phyloP scores from a whole-genome alignment of 2,329 filamentous ascomycete species.

The Beauveria scarabaeidicola region DNA sequence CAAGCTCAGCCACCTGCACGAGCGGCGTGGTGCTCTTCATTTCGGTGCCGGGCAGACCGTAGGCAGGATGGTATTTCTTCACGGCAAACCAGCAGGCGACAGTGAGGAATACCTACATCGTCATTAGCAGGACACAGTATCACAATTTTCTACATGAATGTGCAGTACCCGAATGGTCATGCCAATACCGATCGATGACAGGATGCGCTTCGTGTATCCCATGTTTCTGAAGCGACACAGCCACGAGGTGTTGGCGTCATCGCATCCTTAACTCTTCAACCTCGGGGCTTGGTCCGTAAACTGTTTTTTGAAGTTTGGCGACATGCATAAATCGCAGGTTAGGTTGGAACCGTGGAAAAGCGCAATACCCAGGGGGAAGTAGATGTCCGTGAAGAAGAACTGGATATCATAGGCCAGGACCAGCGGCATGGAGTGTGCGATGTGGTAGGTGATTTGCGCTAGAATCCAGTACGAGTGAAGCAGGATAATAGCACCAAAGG shows the following conservation, averaged over 20 bases:
- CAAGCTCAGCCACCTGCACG: conserved; percentile 33
- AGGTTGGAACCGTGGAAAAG: conserved; percentile 49
- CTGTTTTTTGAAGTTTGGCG: conserved; percentile 39
- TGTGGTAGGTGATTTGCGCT: conserved; percentile 34
- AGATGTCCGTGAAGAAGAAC: conserved; percentile 52
- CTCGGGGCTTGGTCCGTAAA: conserved; percentile 20
- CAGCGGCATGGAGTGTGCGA: conserved; percentile 31
- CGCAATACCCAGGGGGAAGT: conserved; percentile 48
- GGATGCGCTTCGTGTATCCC: conserved; percentile 30
- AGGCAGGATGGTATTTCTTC: conserved; percentile 47
- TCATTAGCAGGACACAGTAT: background rate
- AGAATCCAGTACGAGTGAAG: conserved; percentile 32
- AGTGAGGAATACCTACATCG: conserved; percentile 39
- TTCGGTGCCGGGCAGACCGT: conserved; percentile 33
- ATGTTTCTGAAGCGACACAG: conserved; percentile 27
- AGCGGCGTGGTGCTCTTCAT: conserved; percentile 24
- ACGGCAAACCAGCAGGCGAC: conserved; percentile 48
- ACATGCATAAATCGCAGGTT: conserved; percentile 44
- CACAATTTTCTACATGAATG: background rate
- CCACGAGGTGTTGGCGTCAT: conserved; percentile 22
- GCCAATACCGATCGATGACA: conserved; percentile 37
- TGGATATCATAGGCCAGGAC: conserved; percentile 38
- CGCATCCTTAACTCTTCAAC: conserved; percentile 16
- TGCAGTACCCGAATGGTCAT: conserved; percentile 39
- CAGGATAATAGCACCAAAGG: conserved; percentile 27